Evolutionary conservation across 2,329 filamentous ascomycete genomes (phyloP), one percentile per base, ranked within the genome.

Genomic region (Biscogniauxia mediterranea): DNA sequence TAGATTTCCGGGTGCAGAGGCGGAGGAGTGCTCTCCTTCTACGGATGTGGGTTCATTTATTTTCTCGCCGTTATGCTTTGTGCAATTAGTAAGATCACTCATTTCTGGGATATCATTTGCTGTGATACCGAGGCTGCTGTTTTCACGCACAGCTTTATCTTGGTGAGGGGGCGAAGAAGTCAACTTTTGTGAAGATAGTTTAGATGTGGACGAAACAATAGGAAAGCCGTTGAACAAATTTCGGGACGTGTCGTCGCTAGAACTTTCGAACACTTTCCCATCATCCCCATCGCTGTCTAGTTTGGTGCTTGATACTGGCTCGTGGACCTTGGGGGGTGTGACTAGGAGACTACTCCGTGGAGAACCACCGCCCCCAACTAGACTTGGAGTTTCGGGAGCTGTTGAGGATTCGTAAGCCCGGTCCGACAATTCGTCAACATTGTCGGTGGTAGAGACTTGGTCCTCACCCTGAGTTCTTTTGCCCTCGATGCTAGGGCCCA

Each of bases 341-440:
- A 69, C 61, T 46, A 74, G 23, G n/a, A 71, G 21, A 56, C 69
- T 73, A 56, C 71, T 73, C 6, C 64, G 63, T 49, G 69, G 65
- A 11, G 73, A 74, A n/a, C 38, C 38, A 20, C 60, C 64, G 2
- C 68, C 66, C 23, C 58, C 70, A n/a, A 70, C 63, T 5, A 74
- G 57, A 25, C 71, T 73, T 3, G 73, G 72, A 3, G 73, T 71
- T 20, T 66, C 68, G 17, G 72, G 71, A 58, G 61, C 58, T 60
- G 61, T 67, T 42, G 66, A 67, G n/a, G 65, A 62, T 11, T 60
- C 59, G 32, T 65, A 66, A n/a, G 60, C 57, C 59, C 62, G 55
- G 56, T 53, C 52, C 20, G 63, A 52, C 57, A 60, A 58, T 23
- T 59, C 61, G 46, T 62, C 61, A 52, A 56, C 59, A 17, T 50